Base-by-base conservation (phyloP, 2,329 filamentous ascomycete genomes). In the Nothomitra cinnamomea region DNA sequence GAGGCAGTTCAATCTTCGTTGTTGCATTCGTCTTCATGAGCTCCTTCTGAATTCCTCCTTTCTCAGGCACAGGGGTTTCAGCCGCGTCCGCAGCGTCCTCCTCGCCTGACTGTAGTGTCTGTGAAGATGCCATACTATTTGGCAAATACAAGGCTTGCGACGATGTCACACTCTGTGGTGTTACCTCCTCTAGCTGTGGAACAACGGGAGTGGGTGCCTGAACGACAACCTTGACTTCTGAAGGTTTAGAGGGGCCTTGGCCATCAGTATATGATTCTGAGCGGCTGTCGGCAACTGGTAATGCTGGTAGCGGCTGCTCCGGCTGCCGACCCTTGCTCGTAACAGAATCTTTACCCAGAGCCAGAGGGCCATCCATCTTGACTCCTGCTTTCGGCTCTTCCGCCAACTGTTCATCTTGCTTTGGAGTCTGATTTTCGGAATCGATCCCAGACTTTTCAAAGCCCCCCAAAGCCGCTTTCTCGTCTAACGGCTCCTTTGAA, bases 81-180 rank as follows among this genome's bases (percentile, higher is more conserved):
- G 74, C 72, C 78, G 87, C 86, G 54, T 80, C 74, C 53, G 82
- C 70, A 58, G 78, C 74, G 52, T 67, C 74, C 59, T 81, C 78
- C 2, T 64, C 61, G 51, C 67, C 62, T 55, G 69, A 8, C 13
- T 71, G 63, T 24, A 70, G 66, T 13, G 72, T 76, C 65, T 69
- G 61, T 65, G 77, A 61, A 64, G 72, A 61, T 68, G 78, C 67
- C 24, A 32, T 32, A 32, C 28, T 32, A 10, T 32, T 65, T 70
- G 53, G 62, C 65, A 32, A 69, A 28, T 22, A 17, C 24, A 17
- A 64, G 12, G 65, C 62, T n/a, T 67, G 65, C 8, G 53, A n/a
- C 52, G 65, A 63, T 43, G 67, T 59, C 53, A 68, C 63, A 47
- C 69, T 61, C 47, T 62, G 66, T 8, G 67, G 64, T 47, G 66